Evolutionary conservation across 225 moss, liverwort and hornwort species (phyloP).

Genomic region (Thuidium tamariscinum): DNA sequence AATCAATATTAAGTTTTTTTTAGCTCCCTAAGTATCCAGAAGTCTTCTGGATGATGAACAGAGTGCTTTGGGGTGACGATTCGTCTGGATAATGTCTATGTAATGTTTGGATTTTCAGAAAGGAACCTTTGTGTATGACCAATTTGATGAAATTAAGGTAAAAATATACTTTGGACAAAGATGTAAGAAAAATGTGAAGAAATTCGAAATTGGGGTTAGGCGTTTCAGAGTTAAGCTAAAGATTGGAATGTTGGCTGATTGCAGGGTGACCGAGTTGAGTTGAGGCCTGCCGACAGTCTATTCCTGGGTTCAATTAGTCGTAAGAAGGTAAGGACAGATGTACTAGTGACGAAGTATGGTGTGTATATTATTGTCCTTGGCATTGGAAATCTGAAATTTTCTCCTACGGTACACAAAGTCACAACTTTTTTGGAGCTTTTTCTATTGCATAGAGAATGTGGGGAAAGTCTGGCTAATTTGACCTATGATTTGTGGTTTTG

Average conservation of each 20-base stretch:
- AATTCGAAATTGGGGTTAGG: background rate
- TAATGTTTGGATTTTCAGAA: background rate
- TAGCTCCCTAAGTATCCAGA: background rate
- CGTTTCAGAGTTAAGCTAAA: background rate
- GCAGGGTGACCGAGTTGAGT: slow-evolving; percentile 46
- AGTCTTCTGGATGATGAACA: background rate
- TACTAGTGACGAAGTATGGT: background rate
- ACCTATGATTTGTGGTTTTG: background rate
- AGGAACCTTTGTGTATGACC: background rate
- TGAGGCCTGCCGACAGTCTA: slow-evolving; percentile 72
- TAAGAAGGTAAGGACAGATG: slow-evolving; percentile 33
- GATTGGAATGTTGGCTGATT: background rate
- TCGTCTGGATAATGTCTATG: background rate
- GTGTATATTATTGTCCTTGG: background rate
- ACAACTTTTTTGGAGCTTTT: background rate
- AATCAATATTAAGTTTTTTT: background rate
- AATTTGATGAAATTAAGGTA: background rate
- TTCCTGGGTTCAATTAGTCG: slow-evolving; percentile 71
- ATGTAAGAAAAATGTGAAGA: background rate
- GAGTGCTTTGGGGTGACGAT: background rate
- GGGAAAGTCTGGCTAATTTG: background rate
- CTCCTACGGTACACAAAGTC: background rate
- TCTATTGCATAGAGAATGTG: background rate
- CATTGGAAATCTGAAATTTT: background rate
- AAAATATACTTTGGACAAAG: background rate